Evolutionary conservation across 2,329 filamentous ascomycete genomes (phyloP), one percentile per base, ranked within the genome.

Genomic region (Ascochyta pisi): DNA sequence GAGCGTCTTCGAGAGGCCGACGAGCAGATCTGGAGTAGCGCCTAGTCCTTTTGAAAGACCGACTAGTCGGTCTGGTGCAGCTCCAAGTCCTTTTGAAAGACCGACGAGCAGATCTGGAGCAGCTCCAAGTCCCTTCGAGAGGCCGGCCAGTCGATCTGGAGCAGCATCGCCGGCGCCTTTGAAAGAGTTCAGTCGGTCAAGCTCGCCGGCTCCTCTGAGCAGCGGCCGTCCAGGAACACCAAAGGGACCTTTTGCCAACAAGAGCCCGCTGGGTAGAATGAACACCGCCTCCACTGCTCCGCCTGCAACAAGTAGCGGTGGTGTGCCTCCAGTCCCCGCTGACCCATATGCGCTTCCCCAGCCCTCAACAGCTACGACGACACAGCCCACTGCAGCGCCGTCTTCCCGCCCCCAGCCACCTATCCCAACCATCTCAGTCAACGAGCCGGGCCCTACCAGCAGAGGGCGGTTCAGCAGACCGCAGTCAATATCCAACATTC

Each of bases 1-100:
- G 49, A 68, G 81, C 19, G 19, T 51, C 6, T 79, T 81, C 3
- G 77, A 80, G 64, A 67, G 73, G 12, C 31, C 50, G 22, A 39
- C 60, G 1, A 65, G 58, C 34, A 58, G 54, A 35, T 34, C 37
- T n/a, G 39, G 38, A 26, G 31, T 37, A 13, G 42, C 35, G 5
- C 35, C 52, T 13, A 50, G 41, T 38, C 43, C 52, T 4, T 50
- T 40, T 35, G 40, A 37, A 6, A 40, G 45, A 12, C 31, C 50
- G 22, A 40, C 61, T 2, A 65, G 58, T 31, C 56, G 54, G 22
- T 24, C 37, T n/a, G 39, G 38, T 26, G 38, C 50, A 24, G 42
- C 42, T 6, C 41, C 52, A 13, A 50, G 41, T 26, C 43, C 52
- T 1, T 50, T 35, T 22, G 40, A 37, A 10, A 40, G 45, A 2